Percentiles rank a stretch among this genome's conserved stretches.
These are phyloP conservation scores for Quercus lobata DNA, from an alignment of 331 rosid genomes.

Conservation along the genomic window DNA sequence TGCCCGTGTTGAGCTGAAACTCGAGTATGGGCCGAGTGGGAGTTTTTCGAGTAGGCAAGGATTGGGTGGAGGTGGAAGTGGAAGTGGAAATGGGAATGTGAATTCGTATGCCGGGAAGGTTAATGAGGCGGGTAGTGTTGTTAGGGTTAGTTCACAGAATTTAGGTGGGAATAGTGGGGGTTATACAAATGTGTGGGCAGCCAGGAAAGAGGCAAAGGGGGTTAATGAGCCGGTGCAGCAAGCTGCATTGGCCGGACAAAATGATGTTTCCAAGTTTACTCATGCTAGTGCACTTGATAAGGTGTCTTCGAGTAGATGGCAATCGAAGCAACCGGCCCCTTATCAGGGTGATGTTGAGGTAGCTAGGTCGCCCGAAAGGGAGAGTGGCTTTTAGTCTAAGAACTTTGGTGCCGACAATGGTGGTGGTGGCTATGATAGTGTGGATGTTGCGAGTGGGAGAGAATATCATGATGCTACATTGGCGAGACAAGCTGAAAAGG, in stretches of 20 bases:
- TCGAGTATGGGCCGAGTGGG: conserved; percentile 44
- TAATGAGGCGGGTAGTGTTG: conserved; percentile 33
- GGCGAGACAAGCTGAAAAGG: conserved; percentile 57
- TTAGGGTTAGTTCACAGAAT: conserved; percentile 41
- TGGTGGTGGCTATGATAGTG: conserved; percentile 22
- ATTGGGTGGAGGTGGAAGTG: conserved; percentile 28
- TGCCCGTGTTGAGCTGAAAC: conserved; percentile 46
- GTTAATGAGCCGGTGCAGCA: conserved; percentile 51
- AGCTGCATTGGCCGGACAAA: conserved; percentile 59
- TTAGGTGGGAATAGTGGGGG: conserved; percentile 40
- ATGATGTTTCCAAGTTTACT: conserved; percentile 77
- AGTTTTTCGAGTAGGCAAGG: conserved; percentile 47
- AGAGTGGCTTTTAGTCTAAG: conserved; percentile 30
- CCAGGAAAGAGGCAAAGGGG: conserved; percentile 70
- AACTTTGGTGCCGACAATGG: conserved; percentile 24
- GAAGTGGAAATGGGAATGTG: conserved; percentile 17
- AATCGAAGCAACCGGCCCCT: conserved; percentile 47
- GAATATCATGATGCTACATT: conserved; percentile 50
- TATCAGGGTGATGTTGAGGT: conserved; percentile 61
- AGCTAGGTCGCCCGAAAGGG: conserved; percentile 46
- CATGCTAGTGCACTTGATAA: conserved; percentile 91
- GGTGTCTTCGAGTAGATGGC: conserved; percentile 97
- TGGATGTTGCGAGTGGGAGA: conserved; percentile 37
- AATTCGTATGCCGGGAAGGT: conserved; percentile 62
- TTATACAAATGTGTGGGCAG: conserved; percentile 73